A percentile compares a stretch with the other conserved stretches of the same genome.
Evolutionary conservation across 495 filamentous ascomycete species (phyloP).

Genomic region (Cairneyella variabilis): DNA sequence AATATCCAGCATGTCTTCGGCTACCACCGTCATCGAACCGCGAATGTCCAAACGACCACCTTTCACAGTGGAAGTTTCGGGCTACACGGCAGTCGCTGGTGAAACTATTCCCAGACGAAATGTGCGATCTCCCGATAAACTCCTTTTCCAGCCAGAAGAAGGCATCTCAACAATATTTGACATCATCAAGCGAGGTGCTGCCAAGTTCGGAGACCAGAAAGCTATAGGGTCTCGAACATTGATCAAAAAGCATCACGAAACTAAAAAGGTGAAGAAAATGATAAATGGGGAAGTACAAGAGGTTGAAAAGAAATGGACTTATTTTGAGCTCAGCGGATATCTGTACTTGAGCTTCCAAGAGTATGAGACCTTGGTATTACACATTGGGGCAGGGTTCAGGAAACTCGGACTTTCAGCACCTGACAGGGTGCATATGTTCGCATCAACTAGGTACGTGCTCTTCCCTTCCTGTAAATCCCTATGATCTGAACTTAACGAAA

Average conservation of each 20-base stretch:
- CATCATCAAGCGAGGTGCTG: slow-evolving; percentile 47
- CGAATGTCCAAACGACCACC: slow-evolving; percentile 44
- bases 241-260: slow-evolving; percentile 55
- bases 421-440: slow-evolving; percentile 57
- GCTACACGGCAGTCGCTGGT: slow-evolving; percentile 44
- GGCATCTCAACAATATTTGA: slow-evolving; percentile 55
- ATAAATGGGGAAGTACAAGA: slow-evolving; percentile 55
- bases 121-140: slow-evolving; percentile 45
- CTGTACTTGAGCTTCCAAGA: slow-evolving; percentile 56
- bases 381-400: slow-evolving; percentile 51
- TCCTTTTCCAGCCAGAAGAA: slow-evolving; percentile 44
- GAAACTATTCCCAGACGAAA: slow-evolving; percentile 63
- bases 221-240: slow-evolving; percentile 57
- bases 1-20: slow-evolving; percentile 6
- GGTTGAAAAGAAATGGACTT: slow-evolving; percentile 64
- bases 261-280: slow-evolving; percentile 61
- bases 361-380: slow-evolving; percentile 47
- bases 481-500: background rate
- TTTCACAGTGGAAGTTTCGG: slow-evolving; percentile 52
- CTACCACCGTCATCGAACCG: background rate
- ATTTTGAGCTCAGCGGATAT: slow-evolving; percentile 61
- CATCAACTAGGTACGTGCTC: slow-evolving; percentile 55
- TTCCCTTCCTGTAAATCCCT: no score
- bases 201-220: slow-evolving; percentile 50
- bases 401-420: slow-evolving; percentile 47